phyloP scores from a whole-genome alignment of 345 rosid genomes.

The Gossypium stocksii region DNA sequence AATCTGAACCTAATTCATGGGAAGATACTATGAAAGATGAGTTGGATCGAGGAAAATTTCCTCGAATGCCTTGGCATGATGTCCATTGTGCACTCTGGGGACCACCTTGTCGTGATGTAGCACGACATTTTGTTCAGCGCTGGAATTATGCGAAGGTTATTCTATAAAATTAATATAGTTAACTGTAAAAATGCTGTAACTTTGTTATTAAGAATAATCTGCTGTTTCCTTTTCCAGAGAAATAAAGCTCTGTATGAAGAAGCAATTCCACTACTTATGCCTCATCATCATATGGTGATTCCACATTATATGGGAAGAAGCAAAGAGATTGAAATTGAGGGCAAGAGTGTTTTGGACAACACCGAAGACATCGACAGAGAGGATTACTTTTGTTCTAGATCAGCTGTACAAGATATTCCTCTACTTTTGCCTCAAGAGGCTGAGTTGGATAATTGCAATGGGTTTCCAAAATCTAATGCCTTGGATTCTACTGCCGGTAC shows the following conservation, averaged over 20 bases:
- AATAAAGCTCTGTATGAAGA: slow-evolving; percentile 94
- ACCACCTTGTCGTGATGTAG: slow-evolving; percentile 93
- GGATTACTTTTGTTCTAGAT: slow-evolving; percentile 71
- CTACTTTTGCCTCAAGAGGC: slow-evolving; percentile 89
- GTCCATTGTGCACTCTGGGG: slow-evolving; percentile 99
- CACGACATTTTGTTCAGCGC: slow-evolving; percentile 97
- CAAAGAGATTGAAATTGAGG: slow-evolving; percentile 42
- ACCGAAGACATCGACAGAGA: slow-evolving; percentile 46
- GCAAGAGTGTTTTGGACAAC: slow-evolving; percentile 39
- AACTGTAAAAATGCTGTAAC: neutral
- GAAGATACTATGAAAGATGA: slow-evolving; percentile 96
- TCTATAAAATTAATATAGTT: slow-evolving; percentile 7
- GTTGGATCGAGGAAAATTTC: slow-evolving; percentile 79
- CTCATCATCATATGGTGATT: slow-evolving; percentile 98
- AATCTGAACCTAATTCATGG: slow-evolving; percentile 99
- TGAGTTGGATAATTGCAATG: slow-evolving; percentile 43
- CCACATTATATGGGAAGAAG: slow-evolving; percentile 88
- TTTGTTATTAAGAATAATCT: slow-evolving; percentile 8
- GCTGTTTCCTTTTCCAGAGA: slow-evolving; percentile 44
- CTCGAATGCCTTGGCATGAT: slow-evolving; percentile 99
- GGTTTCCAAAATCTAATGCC: slow-evolving; percentile 38
- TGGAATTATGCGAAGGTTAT: slow-evolving; percentile 99
- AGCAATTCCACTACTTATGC: slow-evolving; percentile 92
- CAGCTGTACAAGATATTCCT: slow-evolving; percentile 87
- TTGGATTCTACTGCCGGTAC: slow-evolving; percentile 29